These are phyloP conservation scores for Saitoella complicata DNA, from an alignment of 805 yeast species.

Conservation along the genomic window DNA sequence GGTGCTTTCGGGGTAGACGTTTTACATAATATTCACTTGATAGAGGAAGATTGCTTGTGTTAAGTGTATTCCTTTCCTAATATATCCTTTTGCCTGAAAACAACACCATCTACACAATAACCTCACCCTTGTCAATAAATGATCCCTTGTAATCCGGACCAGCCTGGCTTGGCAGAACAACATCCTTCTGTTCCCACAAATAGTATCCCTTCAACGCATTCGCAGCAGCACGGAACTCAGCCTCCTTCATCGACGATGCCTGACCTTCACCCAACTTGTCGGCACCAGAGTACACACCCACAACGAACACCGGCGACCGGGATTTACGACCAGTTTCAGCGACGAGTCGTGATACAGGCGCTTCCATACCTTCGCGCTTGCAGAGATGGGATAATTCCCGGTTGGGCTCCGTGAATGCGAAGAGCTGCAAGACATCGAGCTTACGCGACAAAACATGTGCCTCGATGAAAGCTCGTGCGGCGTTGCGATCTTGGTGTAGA, in stretches of 20 bases:
- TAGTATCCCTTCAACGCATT: conserved; percentile 85
- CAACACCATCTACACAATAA: no score
- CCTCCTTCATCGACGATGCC: conserved; percentile 79
- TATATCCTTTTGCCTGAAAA: no score
- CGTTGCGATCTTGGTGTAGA: conserved; percentile 50
- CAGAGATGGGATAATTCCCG: conserved; percentile 67
- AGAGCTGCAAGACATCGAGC: conserved; percentile 54
- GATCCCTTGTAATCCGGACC: no score
- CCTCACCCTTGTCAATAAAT: no score
- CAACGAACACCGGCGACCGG: conserved; percentile 69
- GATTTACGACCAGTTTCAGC: conserved; percentile 90
- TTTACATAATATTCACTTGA: no score
- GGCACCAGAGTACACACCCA: conserved; percentile 77
- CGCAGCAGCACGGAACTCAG: conserved; percentile 81
- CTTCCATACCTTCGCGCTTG: conserved; percentile 52
- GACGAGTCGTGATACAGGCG: conserved; percentile 65
- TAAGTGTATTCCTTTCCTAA: no score
- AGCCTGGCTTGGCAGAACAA: conserved; percentile 37
- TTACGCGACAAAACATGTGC: conserved; percentile 71
- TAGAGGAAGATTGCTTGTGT: no score
- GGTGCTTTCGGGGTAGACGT: no score
- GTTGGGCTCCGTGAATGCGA: conserved; percentile 72
- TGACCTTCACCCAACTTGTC: conserved; percentile 84
- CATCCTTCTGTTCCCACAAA: conserved; percentile 64
- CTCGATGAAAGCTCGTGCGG: conserved; percentile 51